Conservation (phyloP, 169 alveolate species). For the Cryptosporidium tyzzeri region DNA sequence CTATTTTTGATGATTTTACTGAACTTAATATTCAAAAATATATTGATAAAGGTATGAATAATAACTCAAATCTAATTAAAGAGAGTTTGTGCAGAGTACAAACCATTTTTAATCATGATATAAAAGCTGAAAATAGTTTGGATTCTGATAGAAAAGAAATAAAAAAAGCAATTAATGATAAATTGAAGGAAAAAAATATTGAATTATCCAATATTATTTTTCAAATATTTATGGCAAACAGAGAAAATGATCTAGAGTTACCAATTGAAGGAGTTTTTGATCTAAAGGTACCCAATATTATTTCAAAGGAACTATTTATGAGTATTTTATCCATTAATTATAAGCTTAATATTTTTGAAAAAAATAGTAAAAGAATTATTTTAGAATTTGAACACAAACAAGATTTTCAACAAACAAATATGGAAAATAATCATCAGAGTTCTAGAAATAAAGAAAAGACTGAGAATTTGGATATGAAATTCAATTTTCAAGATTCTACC, state of each 20-base stretch:
- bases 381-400: slow-evolving; percentile 28
- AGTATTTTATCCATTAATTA: slow-evolving; percentile 7
- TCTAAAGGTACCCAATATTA: slow-evolving; percentile 38
- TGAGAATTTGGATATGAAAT: slow-evolving; percentile 12
- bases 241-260: slow-evolving; percentile 57
- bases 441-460: not conserved
- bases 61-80: slow-evolving; percentile 9
- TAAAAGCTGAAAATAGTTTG: not conserved
- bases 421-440: not conserved
- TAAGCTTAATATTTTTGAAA: slow-evolving; percentile 23
- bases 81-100: slow-evolving; percentile 37
- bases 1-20: slow-evolving; percentile 12
- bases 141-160: slow-evolving; percentile 11
- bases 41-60: slow-evolving; percentile 29
- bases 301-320: slow-evolving; percentile 41
- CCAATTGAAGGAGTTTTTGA: slow-evolving; percentile 47
- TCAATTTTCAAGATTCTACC: slow-evolving; percentile 15
- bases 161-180: slow-evolving; percentile 8
- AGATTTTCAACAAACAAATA: not conserved
- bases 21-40: slow-evolving; percentile 27
- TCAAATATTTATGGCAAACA: slow-evolving; percentile 20
- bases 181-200: slow-evolving; percentile 42
- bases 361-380: not conserved
- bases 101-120: slow-evolving; percentile 29
- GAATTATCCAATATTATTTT: slow-evolving; percentile 19